Evolutionary conservation across 2,329 filamentous ascomycete genomes (phyloP), one percentile per base, ranked within the genome.

Genomic region (Camillea tinctor): DNA sequence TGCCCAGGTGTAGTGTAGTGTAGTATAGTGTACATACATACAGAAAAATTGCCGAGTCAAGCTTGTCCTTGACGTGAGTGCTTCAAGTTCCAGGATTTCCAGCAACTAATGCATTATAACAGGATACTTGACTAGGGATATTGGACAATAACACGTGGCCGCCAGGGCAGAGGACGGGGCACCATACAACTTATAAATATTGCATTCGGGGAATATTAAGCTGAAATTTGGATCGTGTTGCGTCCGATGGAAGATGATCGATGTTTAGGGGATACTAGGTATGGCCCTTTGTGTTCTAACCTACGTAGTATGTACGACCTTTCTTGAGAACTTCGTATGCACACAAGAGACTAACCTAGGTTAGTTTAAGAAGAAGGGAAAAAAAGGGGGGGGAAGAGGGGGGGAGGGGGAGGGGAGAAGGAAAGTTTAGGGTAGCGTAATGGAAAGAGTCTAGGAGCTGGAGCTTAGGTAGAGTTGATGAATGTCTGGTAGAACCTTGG

Each of bases 81-180:
- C 36, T 44, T 44, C 5, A 15, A n/a, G 36, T 40, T 40, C 36
- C 36, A 44, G 36, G 36, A 44, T 44, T 17, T 44, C 6, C 36
- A 44, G 5, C 36, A 44, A 44, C 36, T 44, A 44, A 44, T 44
- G 36, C 36, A 44, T n/a, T n/a, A n/a, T n/a, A 44, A 44, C 36
- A 15, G 36, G 36, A 44, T 44, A 44, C 21, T 53, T 52, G 55
- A 59, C 61, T 63, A 61, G 62, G 61, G 58, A 64, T 60, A 66
- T 66, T 66, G 62, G 61, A 61, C 54, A 57, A 60, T 62, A 61
- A 60, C 55, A 60, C 60, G 53, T 60, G 44, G 54, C 58, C 53
- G 58, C 53, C 59, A 62, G 60, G 60, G 56, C 59, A 55, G 30
- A 55, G 49, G 50, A 50, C 21, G 40, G 54, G 59, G 36, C 36